These are phyloP conservation scores for Inonotus hispidus DNA, from an alignment of 1,284 basidiomycete genomes.

Conservation along the genomic window DNA sequence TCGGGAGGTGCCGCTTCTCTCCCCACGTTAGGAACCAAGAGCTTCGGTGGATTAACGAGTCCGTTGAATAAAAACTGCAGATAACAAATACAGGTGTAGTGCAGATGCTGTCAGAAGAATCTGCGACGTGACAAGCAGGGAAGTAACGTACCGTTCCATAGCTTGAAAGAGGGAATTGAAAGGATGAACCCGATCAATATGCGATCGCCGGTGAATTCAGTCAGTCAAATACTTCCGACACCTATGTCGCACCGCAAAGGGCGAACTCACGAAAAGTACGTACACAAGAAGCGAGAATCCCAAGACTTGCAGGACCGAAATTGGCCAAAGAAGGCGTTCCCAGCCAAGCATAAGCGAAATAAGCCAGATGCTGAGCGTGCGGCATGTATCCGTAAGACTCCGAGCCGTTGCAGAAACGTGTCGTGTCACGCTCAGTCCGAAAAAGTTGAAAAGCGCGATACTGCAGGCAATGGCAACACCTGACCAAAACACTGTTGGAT, in stretches of 20 bases:
- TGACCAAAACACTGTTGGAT: conserved; percentile 72
- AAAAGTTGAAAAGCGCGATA: conserved; percentile 96
- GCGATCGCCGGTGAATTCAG: not conserved
- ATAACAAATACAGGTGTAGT: conserved; percentile 11
- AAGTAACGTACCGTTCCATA: conserved; percentile 26
- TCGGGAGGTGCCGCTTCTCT: conserved; percentile 30
- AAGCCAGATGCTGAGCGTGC: conserved; percentile 91
- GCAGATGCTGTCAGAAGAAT: conserved; percentile 2
- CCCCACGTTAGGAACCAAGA: conserved; percentile 40
- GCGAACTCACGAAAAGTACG: conserved; percentile 30
- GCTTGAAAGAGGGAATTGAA: conserved; percentile 15
- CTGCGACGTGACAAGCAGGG: not conserved
- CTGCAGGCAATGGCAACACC: conserved; percentile 75
- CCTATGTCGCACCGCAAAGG: not conserved
- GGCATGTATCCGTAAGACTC: conserved; percentile 91
- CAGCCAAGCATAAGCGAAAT: conserved; percentile 86
- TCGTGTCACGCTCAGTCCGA: conserved; percentile 88
- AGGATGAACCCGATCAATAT: conserved; percentile 3
- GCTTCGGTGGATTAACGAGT: conserved; percentile 58
- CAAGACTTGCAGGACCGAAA: conserved; percentile 79
- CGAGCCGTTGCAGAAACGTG: conserved; percentile 87
- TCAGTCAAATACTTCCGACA: not conserved
- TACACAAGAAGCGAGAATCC: conserved; percentile 92
- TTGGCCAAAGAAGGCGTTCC: conserved; percentile 83
- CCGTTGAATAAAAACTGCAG: conserved; percentile 73